Evolutionary conservation across 164 flowering plant genomes (phyloP), one percentile per base, ranked within the genome.

Genomic region (Berberis thunbergii): DNA sequence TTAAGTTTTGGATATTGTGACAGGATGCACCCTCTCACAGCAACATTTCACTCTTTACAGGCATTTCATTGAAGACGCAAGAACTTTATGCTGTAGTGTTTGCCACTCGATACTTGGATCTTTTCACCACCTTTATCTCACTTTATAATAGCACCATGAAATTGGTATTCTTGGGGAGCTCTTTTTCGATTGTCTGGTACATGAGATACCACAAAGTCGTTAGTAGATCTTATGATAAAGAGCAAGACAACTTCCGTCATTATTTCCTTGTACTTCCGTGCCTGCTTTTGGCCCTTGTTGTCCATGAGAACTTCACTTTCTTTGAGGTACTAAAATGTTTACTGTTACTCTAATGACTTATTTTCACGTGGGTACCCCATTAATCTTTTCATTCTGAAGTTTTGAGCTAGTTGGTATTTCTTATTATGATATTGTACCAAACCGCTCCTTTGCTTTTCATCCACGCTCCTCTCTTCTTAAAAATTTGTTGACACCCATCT

Each of bases 111-210:
- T 93, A 93, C 79, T 76, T 90, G 84, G 98, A 93, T 69, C 81
- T 93, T 12, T 88, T 93, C 67, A 88, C 90, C 1, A 64, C 74
- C 69, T 89, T 65, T 60, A 67, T 88, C 49, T 93, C 98, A n/a
- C 64, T 88, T 3, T 93, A 93, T 58, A 93, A 93, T 61, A 85
- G 90, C 42, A 26, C 76, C 62, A 93, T 90, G 98, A 93, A 93
- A 74, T 64, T 93, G 54, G 82, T 93, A 72, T 93, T 89, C 73
- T 63, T 93, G 84, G 89, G 94, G 54, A 93, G 97, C 78, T 93
- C 97, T 6, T 82, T 88, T 72, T 85, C 94, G 10, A 89, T 93
- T 64, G 97, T 93, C 43, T 93, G 96, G 98, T 93, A 90, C 81
- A 93, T 90, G 64, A 75, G 92, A 77, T 73, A 63, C 70, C 96